Conservation (phyloP, 2,329 filamentous ascomycete species). For the Pseudocercospora pini-densiflorae region DNA sequence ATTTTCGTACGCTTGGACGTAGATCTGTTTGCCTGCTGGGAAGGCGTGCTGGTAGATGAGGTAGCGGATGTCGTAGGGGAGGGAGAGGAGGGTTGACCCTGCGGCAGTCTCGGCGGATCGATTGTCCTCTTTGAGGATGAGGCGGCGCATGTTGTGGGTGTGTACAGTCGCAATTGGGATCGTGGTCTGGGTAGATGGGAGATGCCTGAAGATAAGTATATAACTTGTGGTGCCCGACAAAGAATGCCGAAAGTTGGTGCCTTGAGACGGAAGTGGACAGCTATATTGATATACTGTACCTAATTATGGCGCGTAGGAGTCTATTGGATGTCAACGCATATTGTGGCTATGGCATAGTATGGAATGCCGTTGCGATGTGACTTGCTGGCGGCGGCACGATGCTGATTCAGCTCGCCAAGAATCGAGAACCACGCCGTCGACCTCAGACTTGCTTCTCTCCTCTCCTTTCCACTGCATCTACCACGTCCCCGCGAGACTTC, state of each 20-base stretch:
- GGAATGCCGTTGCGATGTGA: neutral
- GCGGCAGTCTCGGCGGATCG: neutral
- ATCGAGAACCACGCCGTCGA: no score
- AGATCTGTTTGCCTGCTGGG: constrained; percentile 33
- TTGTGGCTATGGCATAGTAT: neutral
- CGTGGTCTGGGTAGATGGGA: neutral
- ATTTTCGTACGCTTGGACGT: constrained; percentile 30
- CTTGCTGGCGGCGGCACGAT: neutral
- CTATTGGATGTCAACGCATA: neutral
- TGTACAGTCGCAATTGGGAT: no score
- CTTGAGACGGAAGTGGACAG: neutral
- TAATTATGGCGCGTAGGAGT: neutral
- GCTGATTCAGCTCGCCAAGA: neutral
- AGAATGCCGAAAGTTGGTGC: neutral
- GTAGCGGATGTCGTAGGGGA: constrained; percentile 39
- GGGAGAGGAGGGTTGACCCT: constrained; percentile 20
- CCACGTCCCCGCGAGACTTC: no score
- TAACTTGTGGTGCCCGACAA: no score
- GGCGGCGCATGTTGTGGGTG: constrained; percentile 27
- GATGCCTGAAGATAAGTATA: neutral
- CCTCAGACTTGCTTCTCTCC: no score
- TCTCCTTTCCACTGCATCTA: no score
- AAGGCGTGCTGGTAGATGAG: constrained; percentile 39
- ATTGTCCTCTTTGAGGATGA: neutral
- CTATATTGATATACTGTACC: neutral